Percentiles rank a stretch among this genome's conserved stretches.
These are phyloP conservation scores for Endotrypanum monterogeii DNA, from an alignment of 208 protist species.

Conservation along the genomic window DNA sequence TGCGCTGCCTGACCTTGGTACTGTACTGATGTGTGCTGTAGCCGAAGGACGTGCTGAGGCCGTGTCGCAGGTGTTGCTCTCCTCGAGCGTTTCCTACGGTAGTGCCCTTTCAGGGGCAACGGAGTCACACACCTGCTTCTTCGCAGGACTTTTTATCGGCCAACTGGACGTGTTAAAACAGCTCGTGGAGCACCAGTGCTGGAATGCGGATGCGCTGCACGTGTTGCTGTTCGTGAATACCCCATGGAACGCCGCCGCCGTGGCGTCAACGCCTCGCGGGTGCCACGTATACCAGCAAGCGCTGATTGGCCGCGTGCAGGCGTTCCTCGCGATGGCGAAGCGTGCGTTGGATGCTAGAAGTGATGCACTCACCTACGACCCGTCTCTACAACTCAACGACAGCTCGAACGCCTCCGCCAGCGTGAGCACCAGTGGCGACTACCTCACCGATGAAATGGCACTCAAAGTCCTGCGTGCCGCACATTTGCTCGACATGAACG, in stretches of 20 bases:
- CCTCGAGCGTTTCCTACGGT: constrained; percentile 67
- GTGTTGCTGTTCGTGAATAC: constrained; percentile 53
- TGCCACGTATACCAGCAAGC: constrained; percentile 27
- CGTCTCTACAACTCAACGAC: too few species aligned
- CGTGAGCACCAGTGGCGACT: background rate
- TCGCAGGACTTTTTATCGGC: constrained; percentile 59
- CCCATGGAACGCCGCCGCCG: constrained; percentile 20
- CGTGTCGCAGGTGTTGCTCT: constrained; percentile 59
- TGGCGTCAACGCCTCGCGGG: constrained; percentile 6
- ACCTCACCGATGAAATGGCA: background rate
- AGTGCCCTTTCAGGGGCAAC: constrained; percentile 39
- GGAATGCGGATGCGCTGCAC: constrained; percentile 62
- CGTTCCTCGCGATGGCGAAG: constrained; percentile 24
- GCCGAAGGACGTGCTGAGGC: constrained; percentile 57
- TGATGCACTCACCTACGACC: background rate
- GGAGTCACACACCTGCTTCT: constrained; percentile 50
- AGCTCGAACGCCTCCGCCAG: background rate
- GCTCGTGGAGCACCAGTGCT: constrained; percentile 64
- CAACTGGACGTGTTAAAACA: constrained; percentile 63
- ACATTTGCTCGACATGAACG: constrained; percentile 2
- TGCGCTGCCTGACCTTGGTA: constrained; percentile 71
- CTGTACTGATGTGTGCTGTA: constrained; percentile 71
- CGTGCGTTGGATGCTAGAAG: background rate
- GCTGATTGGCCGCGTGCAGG: constrained; percentile 15
- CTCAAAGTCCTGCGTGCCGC: constrained; percentile 7